These are phyloP conservation scores for Penicillium verrucosum DNA, from an alignment of 2,329 filamentous ascomycete genomes.

Conservation along the genomic window DNA sequence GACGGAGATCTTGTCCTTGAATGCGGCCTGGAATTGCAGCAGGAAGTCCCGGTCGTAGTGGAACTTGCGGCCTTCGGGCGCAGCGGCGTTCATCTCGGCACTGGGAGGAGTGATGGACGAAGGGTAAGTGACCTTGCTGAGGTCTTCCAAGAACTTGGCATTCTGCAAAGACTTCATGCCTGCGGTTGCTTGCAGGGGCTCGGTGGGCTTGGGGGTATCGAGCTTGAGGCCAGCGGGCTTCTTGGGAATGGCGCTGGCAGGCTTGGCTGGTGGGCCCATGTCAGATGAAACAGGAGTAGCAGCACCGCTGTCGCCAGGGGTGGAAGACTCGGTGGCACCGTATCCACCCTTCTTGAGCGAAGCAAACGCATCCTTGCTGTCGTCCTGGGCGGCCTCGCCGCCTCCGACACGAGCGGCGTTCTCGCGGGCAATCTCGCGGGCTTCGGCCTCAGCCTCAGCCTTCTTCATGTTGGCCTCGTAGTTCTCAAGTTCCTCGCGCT, in stretches of 20 bases:
- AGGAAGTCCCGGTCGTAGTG: constrained; percentile 95
- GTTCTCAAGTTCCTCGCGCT: constrained; percentile 44
- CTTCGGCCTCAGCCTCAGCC: constrained; percentile 49
- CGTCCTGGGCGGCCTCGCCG: constrained; percentile 20
- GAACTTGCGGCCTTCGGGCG: constrained; percentile 74
- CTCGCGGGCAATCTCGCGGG: constrained; percentile 43
- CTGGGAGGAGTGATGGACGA: constrained; percentile 83
- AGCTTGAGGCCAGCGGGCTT: constrained; percentile 91
- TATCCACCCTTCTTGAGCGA: constrained; percentile 44
- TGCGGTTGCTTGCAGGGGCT: constrained; percentile 88
- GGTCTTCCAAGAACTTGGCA: constrained; percentile 78
- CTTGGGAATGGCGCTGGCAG: constrained; percentile 56
- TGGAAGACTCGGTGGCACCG: constrained; percentile 36
- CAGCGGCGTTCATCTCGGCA: constrained; percentile 74
- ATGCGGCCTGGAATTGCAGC: constrained; percentile 92
- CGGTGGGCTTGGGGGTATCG: constrained; percentile 78
- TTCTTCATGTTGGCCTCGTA: constrained; percentile 50
- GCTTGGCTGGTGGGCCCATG: constrained; percentile 52
- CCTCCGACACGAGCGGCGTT: constrained; percentile 36
- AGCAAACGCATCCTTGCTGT: constrained; percentile 39
- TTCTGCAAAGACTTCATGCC: constrained; percentile 91
- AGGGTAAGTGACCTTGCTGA: constrained; percentile 78
- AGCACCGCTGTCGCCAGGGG: constrained; percentile 44
- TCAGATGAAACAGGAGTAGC: constrained; percentile 45
- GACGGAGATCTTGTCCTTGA: constrained; percentile 91